Evolutionary conservation across 2,329 filamentous ascomycete species (phyloP).

Genomic region (Pestalotiopsis sp.): DNA sequence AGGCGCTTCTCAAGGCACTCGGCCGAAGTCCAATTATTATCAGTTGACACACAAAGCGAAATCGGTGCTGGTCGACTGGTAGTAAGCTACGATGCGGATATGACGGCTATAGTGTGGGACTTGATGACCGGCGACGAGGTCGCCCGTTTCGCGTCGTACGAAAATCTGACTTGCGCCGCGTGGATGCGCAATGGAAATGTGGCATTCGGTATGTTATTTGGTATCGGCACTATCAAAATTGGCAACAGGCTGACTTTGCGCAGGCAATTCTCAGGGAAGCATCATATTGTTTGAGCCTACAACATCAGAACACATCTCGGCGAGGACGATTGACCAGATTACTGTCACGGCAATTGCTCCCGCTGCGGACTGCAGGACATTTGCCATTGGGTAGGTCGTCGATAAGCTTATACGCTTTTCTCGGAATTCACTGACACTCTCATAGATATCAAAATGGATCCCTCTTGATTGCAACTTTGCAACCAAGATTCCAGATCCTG

Average conservation of each 20-base stretch:
- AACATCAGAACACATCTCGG: constrained; percentile 89
- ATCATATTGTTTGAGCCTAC: constrained; percentile 93
- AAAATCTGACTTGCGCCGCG: constrained; percentile 78
- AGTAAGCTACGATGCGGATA: constrained; percentile 88
- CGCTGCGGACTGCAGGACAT: constrained; percentile 86
- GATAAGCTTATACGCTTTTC: not conserved
- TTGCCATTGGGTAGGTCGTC: constrained; percentile 81
- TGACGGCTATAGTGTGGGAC: constrained; percentile 97
- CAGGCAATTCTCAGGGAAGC: constrained; percentile 90
- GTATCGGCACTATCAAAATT: constrained; percentile 12
- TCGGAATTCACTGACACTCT: not conserved
- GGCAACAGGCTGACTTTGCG: constrained; percentile 23
- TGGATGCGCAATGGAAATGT: constrained; percentile 99
- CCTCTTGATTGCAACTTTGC: constrained; percentile 83
- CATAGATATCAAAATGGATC: constrained; percentile 91
- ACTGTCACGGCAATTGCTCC: constrained; percentile 93
- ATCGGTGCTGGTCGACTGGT: constrained; percentile 81
- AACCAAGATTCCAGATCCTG: constrained; percentile 90
- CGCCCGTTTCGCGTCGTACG: constrained; percentile 89
- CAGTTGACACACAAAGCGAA: constrained; percentile 90
- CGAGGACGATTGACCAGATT: constrained; percentile 87
- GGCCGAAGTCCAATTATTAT: constrained; percentile 81
- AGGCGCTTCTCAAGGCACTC: constrained; percentile 81
- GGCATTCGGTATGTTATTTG: constrained; percentile 75
- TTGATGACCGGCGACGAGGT: constrained; percentile 89